These are phyloP conservation scores for Solanum tarijense DNA, from an alignment of 257 asterid species.

Conservation along the genomic window DNA sequence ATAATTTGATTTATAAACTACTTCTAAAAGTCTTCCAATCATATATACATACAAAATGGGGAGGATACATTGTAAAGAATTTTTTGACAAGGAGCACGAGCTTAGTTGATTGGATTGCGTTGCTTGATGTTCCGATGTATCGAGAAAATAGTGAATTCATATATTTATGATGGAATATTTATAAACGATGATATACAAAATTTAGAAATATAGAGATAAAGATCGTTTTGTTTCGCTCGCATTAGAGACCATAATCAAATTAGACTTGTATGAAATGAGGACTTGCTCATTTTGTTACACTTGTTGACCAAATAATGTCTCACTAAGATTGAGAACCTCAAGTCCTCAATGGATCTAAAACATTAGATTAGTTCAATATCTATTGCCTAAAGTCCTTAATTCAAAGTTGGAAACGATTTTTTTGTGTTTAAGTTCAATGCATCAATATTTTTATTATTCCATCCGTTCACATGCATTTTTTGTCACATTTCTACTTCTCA, in stretches of 20 bases:
- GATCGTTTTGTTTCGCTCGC: too few species aligned
- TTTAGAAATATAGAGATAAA: too few species aligned
- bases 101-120: background rate
- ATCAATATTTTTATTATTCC: too few species aligned
- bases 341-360: too few species aligned
- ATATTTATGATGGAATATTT: background rate
- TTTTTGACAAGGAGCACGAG: background rate
- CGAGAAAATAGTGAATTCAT: background rate
- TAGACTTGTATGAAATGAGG: too few species aligned
- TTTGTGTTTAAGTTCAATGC: background rate
- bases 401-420: background rate
- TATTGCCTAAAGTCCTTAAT: background rate
- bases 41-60: background rate
- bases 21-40: background rate
- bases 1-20: background rate
- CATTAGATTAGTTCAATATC: background rate
- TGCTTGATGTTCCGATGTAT: background rate
- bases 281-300: background rate
- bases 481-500: background rate
- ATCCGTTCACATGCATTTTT: too few species aligned
- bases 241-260: background rate
- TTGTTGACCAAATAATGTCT: too few species aligned
- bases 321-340: background rate
- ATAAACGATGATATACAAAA: background rate
- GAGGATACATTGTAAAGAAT: background rate